Evolutionary conservation across 306 rosid genomes (phyloP).

Genomic region (Cucumis cinereus): DNA sequence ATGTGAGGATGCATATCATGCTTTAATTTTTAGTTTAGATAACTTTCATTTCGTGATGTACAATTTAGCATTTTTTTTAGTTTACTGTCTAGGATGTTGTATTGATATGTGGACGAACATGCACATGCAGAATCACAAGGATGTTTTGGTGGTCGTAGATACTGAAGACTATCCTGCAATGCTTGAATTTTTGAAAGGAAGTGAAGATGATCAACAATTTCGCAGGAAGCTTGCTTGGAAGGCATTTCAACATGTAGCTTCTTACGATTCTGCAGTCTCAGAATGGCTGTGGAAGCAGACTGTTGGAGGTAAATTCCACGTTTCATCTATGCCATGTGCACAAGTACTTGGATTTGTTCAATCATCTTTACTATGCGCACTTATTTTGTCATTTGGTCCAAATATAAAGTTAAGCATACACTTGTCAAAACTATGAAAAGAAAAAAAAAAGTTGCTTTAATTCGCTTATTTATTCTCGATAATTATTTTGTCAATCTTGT

Average conservation of each 20-base stretch:
- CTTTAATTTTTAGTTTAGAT: neutral
- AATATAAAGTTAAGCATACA: neutral
- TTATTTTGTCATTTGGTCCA: neutral
- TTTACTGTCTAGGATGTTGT: neutral
- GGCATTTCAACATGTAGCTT: constrained; percentile 84
- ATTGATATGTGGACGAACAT: neutral
- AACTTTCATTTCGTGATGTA: neutral
- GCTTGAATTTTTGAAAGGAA: constrained; percentile 58
- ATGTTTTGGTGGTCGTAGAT: constrained; percentile 87
- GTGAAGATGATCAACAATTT: constrained; percentile 43
- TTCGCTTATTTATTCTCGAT: neutral
- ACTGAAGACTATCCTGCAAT: constrained; percentile 72
- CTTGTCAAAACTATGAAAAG: neutral
- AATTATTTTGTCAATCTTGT: neutral
- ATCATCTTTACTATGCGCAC: neutral
- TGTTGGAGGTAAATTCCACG: constrained; percentile 36
- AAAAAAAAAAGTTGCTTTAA: neutral
- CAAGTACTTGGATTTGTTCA: neutral
- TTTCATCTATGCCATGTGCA: neutral
- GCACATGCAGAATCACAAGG: constrained; percentile 69
- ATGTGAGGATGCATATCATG: neutral
- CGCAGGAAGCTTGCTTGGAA: constrained; percentile 88
- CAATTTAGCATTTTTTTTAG: neutral
- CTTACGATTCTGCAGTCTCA: constrained; percentile 84
- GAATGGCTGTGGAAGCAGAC: constrained; percentile 98